Base-by-base conservation (phyloP, 768 basidiomycete species). In the Xerocomellus chrysenteron region DNA sequence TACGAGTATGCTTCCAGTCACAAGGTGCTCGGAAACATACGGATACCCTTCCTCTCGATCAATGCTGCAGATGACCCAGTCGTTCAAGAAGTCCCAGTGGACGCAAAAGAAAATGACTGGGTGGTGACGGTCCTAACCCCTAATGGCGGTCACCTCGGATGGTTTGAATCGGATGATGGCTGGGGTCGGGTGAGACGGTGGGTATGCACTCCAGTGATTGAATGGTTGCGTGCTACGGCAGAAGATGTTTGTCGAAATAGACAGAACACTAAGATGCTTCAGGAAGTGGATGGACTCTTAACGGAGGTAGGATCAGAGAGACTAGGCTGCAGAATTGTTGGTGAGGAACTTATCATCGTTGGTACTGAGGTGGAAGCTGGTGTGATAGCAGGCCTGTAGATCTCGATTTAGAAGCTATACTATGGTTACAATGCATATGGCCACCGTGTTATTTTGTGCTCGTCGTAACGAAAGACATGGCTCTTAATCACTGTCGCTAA, bases 401-500 rank as follows among this genome's bases (percentile, higher is more conserved):
- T 55, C 40, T 51, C 35, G 16, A 64, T 56, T 49, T 52, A 62
- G 56, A 61, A 55, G 41, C 46, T 49, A 55, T 36, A 50, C 32
- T 50, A 54, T 55, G 43, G 46, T 59, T 55, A 50, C 47, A 36
- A 59, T 26, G 24, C 47, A 42, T 57, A 43, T 24, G 39, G 59
- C 55, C 10, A 51, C 54, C 48, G 36, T 45, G 52, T 47, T 50
- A 57, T 54, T 35, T 55, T 46, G 19, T 42, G 41, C 16, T 36
- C 39, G 50, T 37, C 28, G 24, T 32, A 36, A 19, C 21, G 28
- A 26, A 43, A 47, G 37, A 40, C 44, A 37, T n/a, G 11, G 21
- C 26, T 42, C 32, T 81, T 73, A 94, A 73, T 95, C 93, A 65
- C 92, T 94, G 70, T 95, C 93, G 66, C 91, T 94, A 69, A 94